Base-by-base conservation (phyloP, 2,329 filamentous ascomycete genomes). In the Teratosphaeria epicoccoides region DNA sequence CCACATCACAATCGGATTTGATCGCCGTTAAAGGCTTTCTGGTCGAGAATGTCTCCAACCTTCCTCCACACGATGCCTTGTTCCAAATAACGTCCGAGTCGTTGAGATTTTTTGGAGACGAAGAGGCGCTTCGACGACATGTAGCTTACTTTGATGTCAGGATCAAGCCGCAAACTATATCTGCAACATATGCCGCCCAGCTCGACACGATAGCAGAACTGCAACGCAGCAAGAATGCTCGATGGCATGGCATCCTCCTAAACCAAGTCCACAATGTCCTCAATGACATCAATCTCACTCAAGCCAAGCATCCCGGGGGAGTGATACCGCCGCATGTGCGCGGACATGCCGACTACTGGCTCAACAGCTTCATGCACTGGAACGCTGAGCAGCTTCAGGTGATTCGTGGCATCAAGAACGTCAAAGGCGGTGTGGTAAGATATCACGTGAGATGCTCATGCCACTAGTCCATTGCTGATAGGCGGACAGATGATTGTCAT, bases 181-280 rank as follows among this genome's bases (percentile, higher is more conserved):
- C 28, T 9, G 52, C 51, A 24, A 52, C 52, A 1, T 78, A 47
- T 47, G 33, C 45, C 7, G 26, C 49, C 9, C 55, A 59, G 25
- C 49, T 58, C 26, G 47, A 46, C 29, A 56, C 57, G 1, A 25
- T 56, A 10, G 6, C 24, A 14, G 24, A 54, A 25, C 14, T 57
- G 4, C 23, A 47, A 12, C 23, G 20, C 14, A 24, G 25, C 6
- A n/a, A 49, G 17, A 52, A 56, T 26, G 25, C 26, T 24, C 43
- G 50, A 10, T 59, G 57, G 57, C 46, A 52, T 23, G 14, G 33
- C 2, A 33, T 57, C 12, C 29, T 59, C 20, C 52, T 60, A n/a
- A 60, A 60, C 28, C 58, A 60, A 26, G 17, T 24, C 24, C 51
- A 60, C 24, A 45, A 52, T 17, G 24, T 24, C 6, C 40, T 57